Evolutionary conservation across 176 grass and related monocot species (phyloP), one percentile per base, ranked within the genome.

Genomic region (Themeda triandra): DNA sequence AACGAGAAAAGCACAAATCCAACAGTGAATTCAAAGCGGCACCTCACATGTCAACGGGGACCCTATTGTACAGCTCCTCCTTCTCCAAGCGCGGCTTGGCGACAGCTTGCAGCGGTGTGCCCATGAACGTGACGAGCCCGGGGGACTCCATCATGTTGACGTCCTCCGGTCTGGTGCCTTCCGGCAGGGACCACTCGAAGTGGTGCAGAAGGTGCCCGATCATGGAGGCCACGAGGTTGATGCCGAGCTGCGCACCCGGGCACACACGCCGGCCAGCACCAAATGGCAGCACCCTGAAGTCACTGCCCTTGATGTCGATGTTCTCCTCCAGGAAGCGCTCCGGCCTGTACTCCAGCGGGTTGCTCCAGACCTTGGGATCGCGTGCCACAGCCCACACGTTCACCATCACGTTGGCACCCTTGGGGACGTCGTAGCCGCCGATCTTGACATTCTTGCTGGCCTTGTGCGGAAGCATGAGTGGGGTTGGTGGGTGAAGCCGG

Each of bases 381-480:
- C 90, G 87, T 5, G 85, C 90, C 2, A 90, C 74, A 3, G 93
- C 93, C 93, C 93, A 95, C 29, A 95, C 90, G 5, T 92, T 95
- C 78, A 95, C 90, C 79, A 90, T 87, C 14, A 92, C 85, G 44
- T 88, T 92, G 54, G 93, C 66, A 0, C 93, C 93, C 68, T 88
- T 92, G 44, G 93, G 93, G 65, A 95, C 78, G 82, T 86, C 56
- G 41, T 95, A 92, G 32, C 90, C 85, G 0, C 86, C 86, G 6
- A 94, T 69, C 86, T 89, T 94, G 76, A 89, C 84, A 1, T 56
- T 70, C 3, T 76, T 49, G 39, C 75, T 91, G 64, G 92, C 92
- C 86, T 94, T 95, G 88, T 95, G 93, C 2, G 93, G 93, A 39
- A 95, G 89, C 88, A 95, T 88, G 56, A 95, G 85, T 1, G 93